A percentile compares a stretch with the other conserved stretches of the same genome.
These are phyloP conservation scores for Podospora sp. DNA, from an alignment of 495 filamentous ascomycete species.

Conservation along the genomic window DNA sequence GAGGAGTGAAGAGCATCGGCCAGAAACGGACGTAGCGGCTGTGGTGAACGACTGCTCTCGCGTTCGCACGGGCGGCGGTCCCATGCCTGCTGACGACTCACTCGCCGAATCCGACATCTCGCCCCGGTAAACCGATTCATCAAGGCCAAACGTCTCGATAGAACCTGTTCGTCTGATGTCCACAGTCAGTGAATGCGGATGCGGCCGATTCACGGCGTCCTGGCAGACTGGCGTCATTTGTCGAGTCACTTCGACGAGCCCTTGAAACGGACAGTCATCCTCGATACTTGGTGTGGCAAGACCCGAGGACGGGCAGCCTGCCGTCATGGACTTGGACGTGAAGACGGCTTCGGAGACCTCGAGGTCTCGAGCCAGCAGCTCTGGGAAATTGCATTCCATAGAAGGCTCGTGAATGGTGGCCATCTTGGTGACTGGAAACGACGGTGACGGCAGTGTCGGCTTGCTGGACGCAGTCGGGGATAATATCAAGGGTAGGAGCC, in stretches of 20 bases:
- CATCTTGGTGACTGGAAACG: constrained; percentile 14
- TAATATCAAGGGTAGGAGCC: constrained; percentile 22
- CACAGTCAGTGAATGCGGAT: not conserved
- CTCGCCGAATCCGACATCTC: constrained; percentile 28
- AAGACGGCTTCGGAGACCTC: constrained; percentile 43
- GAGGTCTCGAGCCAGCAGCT: constrained; percentile 48
- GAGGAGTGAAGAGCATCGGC: constrained; percentile 33
- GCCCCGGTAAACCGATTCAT: not conserved
- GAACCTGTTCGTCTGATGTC: not conserved
- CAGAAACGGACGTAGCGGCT: constrained; percentile 39
- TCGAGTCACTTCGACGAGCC: constrained; percentile 14
- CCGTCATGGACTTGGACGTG: constrained; percentile 45
- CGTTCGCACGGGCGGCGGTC: constrained; percentile 30
- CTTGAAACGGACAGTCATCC: constrained; percentile 27
- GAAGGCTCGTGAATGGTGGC: constrained; percentile 24
- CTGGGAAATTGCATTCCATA: constrained; percentile 45
- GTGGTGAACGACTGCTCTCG: constrained; percentile 42
- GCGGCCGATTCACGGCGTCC: not conserved
- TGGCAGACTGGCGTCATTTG: constrained; percentile 13
- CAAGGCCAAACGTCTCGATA: constrained; percentile 6
- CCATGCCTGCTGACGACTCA: constrained; percentile 34
- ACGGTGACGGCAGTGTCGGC: constrained; percentile 6
- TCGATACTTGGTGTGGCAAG: constrained; percentile 31
- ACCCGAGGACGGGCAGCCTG: constrained; percentile 39
- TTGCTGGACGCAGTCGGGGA: constrained; percentile 9